phyloP scores from a whole-genome alignment of 2,329 filamentous ascomycete species.

The Microthyrium microscopicum region DNA sequence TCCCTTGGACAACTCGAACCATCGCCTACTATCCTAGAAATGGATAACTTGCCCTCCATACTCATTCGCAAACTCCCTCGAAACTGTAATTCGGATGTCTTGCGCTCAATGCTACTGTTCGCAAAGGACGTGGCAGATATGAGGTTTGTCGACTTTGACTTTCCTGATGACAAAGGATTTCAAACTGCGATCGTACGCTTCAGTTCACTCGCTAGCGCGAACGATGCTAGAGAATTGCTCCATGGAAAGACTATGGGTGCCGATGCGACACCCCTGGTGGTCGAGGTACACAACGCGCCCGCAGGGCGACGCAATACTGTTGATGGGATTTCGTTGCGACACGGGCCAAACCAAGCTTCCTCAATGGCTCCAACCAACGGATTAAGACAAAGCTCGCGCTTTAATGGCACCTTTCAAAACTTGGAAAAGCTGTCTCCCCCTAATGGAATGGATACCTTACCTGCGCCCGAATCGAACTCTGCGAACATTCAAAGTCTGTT shows the following conservation, averaged over 20 bases:
- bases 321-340: conserved; percentile 28
- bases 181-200: conserved; percentile 43
- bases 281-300: conserved; percentile 32
- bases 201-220: conserved; percentile 36
- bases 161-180: conserved; percentile 39
- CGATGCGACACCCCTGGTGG: conserved; percentile 40
- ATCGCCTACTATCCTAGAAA: conserved; percentile 11
- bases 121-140: conserved; percentile 44
- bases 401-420: conserved; percentile 44
- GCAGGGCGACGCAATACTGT: conserved; percentile 38
- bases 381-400: conserved; percentile 40
- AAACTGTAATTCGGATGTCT: conserved; percentile 39
- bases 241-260: conserved; percentile 44
- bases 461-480: conserved; percentile 38
- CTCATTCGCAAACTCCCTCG: conserved; percentile 43
- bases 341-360: conserved; percentile 25
- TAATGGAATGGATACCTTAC: conserved; percentile 32
- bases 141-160: conserved; percentile 38
- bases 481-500: conserved; percentile 47
- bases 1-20: conserved; percentile 21
- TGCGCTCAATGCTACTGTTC: conserved; percentile 49
- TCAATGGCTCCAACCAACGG: conserved; percentile 30
- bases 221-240: conserved; percentile 41
- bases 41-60: conserved; percentile 20
- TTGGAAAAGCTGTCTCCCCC: conserved; percentile 47